A percentile compares a stretch with the other conserved stretches of the same genome.
Conservation (phyloP, 2,329 filamentous ascomycete species). For the Calonectria montana region DNA sequence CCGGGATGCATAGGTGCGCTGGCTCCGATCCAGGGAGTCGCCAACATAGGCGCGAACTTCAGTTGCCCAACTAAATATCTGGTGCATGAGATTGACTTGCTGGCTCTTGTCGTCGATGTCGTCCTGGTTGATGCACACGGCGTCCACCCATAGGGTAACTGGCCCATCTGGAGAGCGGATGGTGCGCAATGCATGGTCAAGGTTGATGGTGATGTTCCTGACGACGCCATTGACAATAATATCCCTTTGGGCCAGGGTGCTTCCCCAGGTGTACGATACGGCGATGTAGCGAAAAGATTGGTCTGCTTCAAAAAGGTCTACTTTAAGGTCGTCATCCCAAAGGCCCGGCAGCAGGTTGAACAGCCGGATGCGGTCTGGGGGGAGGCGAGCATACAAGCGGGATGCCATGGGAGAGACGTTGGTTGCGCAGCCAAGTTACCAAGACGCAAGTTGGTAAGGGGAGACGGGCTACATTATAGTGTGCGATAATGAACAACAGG, state of each 20-base stretch:
- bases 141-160: slow-evolving; percentile 40
- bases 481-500: neutral
- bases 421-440: neutral
- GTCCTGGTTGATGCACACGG: slow-evolving; percentile 42
- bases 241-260: slow-evolving; percentile 24
- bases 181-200: slow-evolving; percentile 42
- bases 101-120: slow-evolving; percentile 36
- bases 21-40: slow-evolving; percentile 16
- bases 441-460: neutral
- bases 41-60: slow-evolving; percentile 32
- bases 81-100: slow-evolving; percentile 38
- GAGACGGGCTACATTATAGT: neutral
- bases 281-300: slow-evolving; percentile 33
- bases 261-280: slow-evolving; percentile 45
- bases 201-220: slow-evolving; percentile 40
- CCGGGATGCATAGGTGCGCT: slow-evolving; percentile 9
- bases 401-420: neutral
- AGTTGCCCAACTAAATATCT: slow-evolving; percentile 37
- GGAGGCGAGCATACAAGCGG: slow-evolving; percentile 20
- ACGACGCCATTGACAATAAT: slow-evolving; percentile 36
- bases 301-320: slow-evolving; percentile 30
- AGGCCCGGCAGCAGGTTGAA: slow-evolving; percentile 25
- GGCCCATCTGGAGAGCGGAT: slow-evolving; percentile 29
- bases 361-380: slow-evolving; percentile 24
- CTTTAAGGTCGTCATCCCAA: slow-evolving; percentile 27